These are phyloP conservation scores for Malassezia cuniculi DNA, from an alignment of 1,284 basidiomycete species.

Conservation along the genomic window DNA sequence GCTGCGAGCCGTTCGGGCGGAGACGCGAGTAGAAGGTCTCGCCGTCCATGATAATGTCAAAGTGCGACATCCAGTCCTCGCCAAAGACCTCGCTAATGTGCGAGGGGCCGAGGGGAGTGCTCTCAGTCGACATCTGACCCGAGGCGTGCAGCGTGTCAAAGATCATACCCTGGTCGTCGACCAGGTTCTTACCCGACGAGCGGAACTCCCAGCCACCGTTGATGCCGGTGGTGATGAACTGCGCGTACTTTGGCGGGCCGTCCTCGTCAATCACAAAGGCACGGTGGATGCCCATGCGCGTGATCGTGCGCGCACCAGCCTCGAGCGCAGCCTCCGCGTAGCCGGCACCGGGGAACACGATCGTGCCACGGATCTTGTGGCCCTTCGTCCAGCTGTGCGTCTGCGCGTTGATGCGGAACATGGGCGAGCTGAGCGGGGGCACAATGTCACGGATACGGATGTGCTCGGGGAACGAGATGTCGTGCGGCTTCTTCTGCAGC, in stretches of 20 bases:
- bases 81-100: slow-evolving; percentile 12
- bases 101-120: slow-evolving; percentile 9
- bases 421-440: slow-evolving; percentile 5
- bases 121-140: slow-evolving; percentile 11
- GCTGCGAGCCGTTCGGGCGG: slow-evolving; percentile 14
- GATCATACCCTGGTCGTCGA: slow-evolving; percentile 11
- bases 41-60: slow-evolving; percentile 17
- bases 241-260: slow-evolving; percentile 13
- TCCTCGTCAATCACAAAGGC: slow-evolving; percentile 15
- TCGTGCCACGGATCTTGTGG: slow-evolving; percentile 18
- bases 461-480: slow-evolving; percentile 11
- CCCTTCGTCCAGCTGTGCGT: slow-evolving; percentile 17
- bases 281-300: slow-evolving; percentile 14
- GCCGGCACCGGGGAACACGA: slow-evolving; percentile 16
- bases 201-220: slow-evolving; percentile 15
- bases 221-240: slow-evolving; percentile 11
- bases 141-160: slow-evolving; percentile 15
- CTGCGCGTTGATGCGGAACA: slow-evolving; percentile 14
- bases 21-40: slow-evolving; percentile 14
- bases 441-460: slow-evolving; percentile 4
- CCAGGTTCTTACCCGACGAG: slow-evolving; percentile 11
- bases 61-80: slow-evolving; percentile 13
- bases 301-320: slow-evolving; percentile 13
- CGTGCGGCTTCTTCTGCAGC: slow-evolving; percentile 8
- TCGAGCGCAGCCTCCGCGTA: slow-evolving; percentile 15